Base-by-base conservation (phyloP, 306 rosid species). In the Prunus fruticosa region DNA sequence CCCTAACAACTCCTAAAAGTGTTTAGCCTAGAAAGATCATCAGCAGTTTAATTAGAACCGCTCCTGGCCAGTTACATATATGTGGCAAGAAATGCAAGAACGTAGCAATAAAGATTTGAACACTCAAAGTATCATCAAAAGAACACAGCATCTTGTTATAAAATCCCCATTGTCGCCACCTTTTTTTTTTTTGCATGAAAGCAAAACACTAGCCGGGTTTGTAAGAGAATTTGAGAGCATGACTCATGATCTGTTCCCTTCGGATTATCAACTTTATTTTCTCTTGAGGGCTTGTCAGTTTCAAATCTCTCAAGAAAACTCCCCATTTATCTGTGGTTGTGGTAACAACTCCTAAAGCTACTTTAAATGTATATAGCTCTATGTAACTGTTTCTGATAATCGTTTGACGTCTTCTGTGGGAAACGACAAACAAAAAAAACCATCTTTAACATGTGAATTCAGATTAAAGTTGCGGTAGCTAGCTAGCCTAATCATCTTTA, bases 281-380 rank as follows among this genome's bases (percentile, higher is more conserved):
- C 19, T 8, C 27, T 14, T n/a, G 8, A 8, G 28, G 6, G 5
- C 62, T 20, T 20, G 28, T n/a, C 28, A 1, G 2, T 56, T 52
- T 18, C 49, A 34, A 16, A 64, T 27, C 20, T 34, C 47, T 34
- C 46, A 3, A 61, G 10, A 12, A 57, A 64, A 53, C 1, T 63
- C 2, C 43, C 32, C 53, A 15, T 10, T 20, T 46, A 12, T 57
- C 18, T 60, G 76, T 77, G 84, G 83, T 11, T 64, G 82, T 62
- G 80, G 74, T 11, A 74, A 27, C 0, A 14, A 9, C 56, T 27
- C 64, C 72, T 54, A 86, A 83, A 83, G 85, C 80, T 68, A 76
- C 86, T 85, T 79, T 82, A 28, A 60, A 27, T 14, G 6, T 11
- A 49, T 49, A 20, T 56, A 56, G 10, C 20, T 56, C 14, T 56